Conservation (phyloP, 257 asterid genomes). For the Solanum microdontum region DNA sequence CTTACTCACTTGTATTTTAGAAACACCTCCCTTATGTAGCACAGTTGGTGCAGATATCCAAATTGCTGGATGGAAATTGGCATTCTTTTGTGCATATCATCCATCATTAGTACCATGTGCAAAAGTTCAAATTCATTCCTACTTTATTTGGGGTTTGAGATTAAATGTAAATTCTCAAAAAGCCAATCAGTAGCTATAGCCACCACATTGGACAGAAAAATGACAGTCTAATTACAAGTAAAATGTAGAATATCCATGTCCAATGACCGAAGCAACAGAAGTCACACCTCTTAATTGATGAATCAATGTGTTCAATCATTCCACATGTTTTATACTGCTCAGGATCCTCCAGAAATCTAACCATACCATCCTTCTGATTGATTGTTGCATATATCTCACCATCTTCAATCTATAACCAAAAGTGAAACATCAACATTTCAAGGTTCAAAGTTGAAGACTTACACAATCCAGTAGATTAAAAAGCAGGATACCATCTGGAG, state of each 20-base stretch:
- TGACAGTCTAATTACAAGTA: not conserved
- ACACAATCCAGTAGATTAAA: not conserved
- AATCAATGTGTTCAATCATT: slow-evolving; percentile 88
- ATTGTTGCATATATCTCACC: slow-evolving; percentile 92
- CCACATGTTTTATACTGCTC: slow-evolving; percentile 88
- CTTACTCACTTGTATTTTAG: not conserved
- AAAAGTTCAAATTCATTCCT: not conserved
- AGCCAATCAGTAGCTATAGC: not conserved
- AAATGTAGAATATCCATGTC: not conserved
- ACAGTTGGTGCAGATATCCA: not conserved
- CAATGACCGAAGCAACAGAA: not conserved
- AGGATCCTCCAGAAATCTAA: slow-evolving; percentile 95
- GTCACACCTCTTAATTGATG: slow-evolving; percentile 76
- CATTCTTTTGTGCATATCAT: not conserved
- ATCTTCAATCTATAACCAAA: slow-evolving; percentile 59
- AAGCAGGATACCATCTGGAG: slow-evolving; percentile 73
- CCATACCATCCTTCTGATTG: slow-evolving; percentile 99
- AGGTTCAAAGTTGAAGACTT: not conserved
- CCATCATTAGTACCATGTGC: not conserved
- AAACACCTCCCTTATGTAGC: not conserved
- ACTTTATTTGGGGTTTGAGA: not conserved
- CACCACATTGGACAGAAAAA: not conserved
- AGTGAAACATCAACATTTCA: not conserved
- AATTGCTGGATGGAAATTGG: not conserved
- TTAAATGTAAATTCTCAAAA: not conserved